A percentile compares a stretch with the other conserved stretches of the same genome.
Evolutionary conservation across 106 monocot genomes (phyloP).

Genomic region (Dendrobium officinale): DNA sequence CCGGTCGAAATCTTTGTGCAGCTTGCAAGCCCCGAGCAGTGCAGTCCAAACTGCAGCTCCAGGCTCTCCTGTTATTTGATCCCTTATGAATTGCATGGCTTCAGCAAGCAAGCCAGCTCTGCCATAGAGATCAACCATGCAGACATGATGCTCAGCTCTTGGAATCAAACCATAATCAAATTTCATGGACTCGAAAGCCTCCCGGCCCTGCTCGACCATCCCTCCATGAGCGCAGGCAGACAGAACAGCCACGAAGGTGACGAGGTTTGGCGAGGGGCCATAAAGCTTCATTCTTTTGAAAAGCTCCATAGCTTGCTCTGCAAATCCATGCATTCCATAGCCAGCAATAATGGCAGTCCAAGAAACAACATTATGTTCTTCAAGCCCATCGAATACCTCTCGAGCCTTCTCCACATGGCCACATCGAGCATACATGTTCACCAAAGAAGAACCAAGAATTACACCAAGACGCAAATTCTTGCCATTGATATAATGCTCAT

Average conservation of each 20-base stretch:
- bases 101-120: conserved; percentile 43
- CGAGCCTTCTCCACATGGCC: conserved; percentile 32
- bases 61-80: conserved; percentile 23
- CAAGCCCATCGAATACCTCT: conserved; percentile 37
- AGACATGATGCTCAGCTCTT: conserved; percentile 45
- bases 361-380: conserved; percentile 34
- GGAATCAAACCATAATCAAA: conserved; percentile 32
- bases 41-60: conserved; percentile 52
- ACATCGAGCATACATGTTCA: conserved; percentile 53
- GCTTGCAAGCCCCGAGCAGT: conserved; percentile 51
- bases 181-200: conserved; percentile 35
- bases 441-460: conserved; percentile 32
- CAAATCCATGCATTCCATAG: conserved; percentile 54
- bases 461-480: conserved; percentile 19
- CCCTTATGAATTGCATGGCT: conserved; percentile 28
- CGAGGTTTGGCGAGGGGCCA: conserved; percentile 30
- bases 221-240: conserved; percentile 60
- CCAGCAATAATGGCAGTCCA: conserved; percentile 61
- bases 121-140: conserved; percentile 59
- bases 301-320: conserved; percentile 26
- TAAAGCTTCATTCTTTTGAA: conserved; percentile 28
- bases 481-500: conserved; percentile 14
- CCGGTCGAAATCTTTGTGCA: conserved; percentile 44
- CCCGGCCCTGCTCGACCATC: conserved; percentile 30
- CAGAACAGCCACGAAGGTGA: conserved; percentile 51